phyloP scores from a whole-genome alignment of 495 filamentous ascomycete genomes.

The Jackrogersella minutella region DNA sequence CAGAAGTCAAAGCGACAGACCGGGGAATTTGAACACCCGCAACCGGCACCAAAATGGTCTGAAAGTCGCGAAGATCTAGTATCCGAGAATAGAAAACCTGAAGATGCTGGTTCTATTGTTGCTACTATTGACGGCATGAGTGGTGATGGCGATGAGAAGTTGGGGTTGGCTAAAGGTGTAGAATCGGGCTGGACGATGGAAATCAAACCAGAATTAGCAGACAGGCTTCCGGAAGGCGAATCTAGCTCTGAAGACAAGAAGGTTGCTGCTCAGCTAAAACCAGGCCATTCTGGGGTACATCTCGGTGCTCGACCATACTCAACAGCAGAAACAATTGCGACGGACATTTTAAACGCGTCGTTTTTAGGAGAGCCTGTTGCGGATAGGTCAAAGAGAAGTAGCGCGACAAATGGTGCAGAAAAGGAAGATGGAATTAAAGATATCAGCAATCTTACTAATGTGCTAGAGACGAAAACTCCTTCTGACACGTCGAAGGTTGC shows the following conservation, averaged over 20 bases:
- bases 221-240: slow-evolving; percentile 12
- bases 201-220: slow-evolving; percentile 40
- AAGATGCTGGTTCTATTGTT: slow-evolving; percentile 58
- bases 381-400: slow-evolving; percentile 30
- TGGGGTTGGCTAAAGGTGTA: slow-evolving; percentile 6
- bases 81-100: slow-evolving; percentile 42
- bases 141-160: slow-evolving; percentile 44
- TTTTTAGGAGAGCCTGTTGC: slow-evolving; percentile 16
- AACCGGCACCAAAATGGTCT: slow-evolving; percentile 42
- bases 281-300: background rate
- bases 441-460: slow-evolving; percentile 13
- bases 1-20: slow-evolving; percentile 23
- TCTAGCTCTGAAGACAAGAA: background rate
- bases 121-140: slow-evolving; percentile 64
- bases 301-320: slow-evolving; percentile 33
- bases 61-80: slow-evolving; percentile 57
- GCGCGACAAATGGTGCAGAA: slow-evolving; percentile 23
- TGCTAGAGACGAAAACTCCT: slow-evolving; percentile 20
- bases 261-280: background rate
- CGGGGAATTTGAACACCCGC: slow-evolving; percentile 37
- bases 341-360: slow-evolving; percentile 38
- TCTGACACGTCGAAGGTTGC: slow-evolving; percentile 40
- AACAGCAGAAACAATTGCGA: slow-evolving; percentile 38
- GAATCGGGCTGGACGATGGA: slow-evolving; percentile 27
- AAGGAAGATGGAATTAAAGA: slow-evolving; percentile 30